Percentiles rank a stretch among this genome's conserved stretches.
Evolutionary conservation across 2,329 filamentous ascomycete species (phyloP).

Genomic region (Penicillium expansum): DNA sequence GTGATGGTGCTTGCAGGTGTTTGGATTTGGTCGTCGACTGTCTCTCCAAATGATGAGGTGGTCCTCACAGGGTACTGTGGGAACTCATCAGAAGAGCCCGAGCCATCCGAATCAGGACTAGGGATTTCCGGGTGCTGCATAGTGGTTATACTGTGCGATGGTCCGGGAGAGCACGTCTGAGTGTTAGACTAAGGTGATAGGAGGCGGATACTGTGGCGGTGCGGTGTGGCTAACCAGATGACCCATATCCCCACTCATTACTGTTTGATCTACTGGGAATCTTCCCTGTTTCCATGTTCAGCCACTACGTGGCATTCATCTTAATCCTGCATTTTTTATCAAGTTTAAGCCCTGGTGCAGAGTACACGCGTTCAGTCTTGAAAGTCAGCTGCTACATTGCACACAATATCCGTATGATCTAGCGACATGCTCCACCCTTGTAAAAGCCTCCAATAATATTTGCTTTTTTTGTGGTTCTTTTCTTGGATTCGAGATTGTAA

Average conservation of each 20-base stretch:
- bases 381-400: background rate
- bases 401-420: background rate
- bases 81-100: conserved; percentile 44
- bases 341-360: background rate
- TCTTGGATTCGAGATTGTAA: background rate
- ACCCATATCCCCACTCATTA: background rate
- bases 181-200: conserved; percentile 20
- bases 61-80: conserved; percentile 33
- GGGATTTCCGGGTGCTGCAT: conserved; percentile 46
- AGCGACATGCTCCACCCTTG: background rate
- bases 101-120: conserved; percentile 42
- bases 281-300: background rate
- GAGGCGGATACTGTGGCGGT: conserved; percentile 23
- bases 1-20: conserved; percentile 33
- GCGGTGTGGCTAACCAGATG: conserved; percentile 7
- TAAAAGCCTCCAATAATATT: background rate
- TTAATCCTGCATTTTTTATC: background rate
- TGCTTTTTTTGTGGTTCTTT: no score
- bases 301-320: conserved; percentile 1
- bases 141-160: conserved; percentile 25
- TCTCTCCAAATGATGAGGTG: conserved; percentile 32
- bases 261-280: conserved; percentile 3
- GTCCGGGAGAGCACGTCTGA: conserved; percentile 10
- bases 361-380: background rate
- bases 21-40: conserved; percentile 32